A percentile compares a stretch with the other conserved stretches of the same genome.
phyloP scores from a whole-genome alignment of 2,329 filamentous ascomycete genomes.

The Cladosporium sp. region DNA sequence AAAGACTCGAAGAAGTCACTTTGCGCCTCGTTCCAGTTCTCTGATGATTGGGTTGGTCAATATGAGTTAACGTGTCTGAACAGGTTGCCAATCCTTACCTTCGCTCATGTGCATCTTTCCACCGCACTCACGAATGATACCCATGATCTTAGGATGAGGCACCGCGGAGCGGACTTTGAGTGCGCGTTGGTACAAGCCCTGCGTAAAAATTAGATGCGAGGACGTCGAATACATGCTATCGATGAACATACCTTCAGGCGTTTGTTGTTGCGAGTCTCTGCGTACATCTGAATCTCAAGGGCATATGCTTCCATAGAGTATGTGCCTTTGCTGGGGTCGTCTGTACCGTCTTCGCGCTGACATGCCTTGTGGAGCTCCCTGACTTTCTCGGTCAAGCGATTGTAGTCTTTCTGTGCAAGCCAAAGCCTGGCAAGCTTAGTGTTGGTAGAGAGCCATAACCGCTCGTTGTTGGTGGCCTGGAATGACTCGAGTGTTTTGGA shows the following conservation, averaged over 20 bases:
- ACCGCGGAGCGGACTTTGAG: constrained; percentile 93
- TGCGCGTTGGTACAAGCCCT: constrained; percentile 80
- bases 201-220: constrained; percentile 9
- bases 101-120: constrained; percentile 99
- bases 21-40: constrained; percentile 97
- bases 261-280: constrained; percentile 95
- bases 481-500: constrained; percentile 89
- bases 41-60: constrained; percentile 36
- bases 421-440: constrained; percentile 91
- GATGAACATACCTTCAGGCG: constrained; percentile 63
- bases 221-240: too few species aligned
- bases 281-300: constrained; percentile 97
- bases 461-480: constrained; percentile 94
- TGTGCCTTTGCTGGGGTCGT: constrained; percentile 92
- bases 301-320: constrained; percentile 95
- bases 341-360: constrained; percentile 75
- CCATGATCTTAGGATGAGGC: constrained; percentile 97
- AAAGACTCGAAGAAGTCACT: constrained; percentile 98
- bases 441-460: constrained; percentile 95
- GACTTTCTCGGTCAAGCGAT: constrained; percentile 71
- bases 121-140: constrained; percentile 95
- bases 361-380: constrained; percentile 84
- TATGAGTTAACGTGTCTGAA: constrained; percentile 7
- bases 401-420: constrained; percentile 85
- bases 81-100: constrained; percentile 36